Conservation (phyloP, 305 asterid species). For the Striga hermonthica region DNA sequence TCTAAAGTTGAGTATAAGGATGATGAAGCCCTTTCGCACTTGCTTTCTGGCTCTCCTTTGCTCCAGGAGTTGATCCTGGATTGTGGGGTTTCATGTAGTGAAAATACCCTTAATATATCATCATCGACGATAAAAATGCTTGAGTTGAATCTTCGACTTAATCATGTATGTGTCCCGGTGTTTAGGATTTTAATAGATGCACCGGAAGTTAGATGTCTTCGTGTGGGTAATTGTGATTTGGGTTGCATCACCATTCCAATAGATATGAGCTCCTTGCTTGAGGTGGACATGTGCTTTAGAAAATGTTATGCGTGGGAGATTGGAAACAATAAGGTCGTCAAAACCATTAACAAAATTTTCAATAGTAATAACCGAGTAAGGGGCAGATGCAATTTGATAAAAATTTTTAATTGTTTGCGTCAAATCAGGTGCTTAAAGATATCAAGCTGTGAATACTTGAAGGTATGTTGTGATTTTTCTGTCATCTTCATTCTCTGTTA, state of each 20-base stretch:
- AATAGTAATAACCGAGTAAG: too few species aligned
- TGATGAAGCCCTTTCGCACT: not conserved
- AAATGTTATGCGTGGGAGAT: not conserved
- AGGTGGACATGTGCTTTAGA: constrained; percentile 12
- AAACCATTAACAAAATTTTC: too few species aligned
- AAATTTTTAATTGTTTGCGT: not conserved
- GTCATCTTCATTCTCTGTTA: too few species aligned
- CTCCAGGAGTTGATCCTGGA: constrained; percentile 17
- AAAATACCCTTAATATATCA: not conserved
- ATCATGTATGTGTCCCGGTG: not conserved
- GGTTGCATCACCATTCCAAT: not conserved
- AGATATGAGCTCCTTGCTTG: constrained; percentile 4
- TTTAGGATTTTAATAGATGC: not conserved
- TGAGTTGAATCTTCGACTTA: not conserved
- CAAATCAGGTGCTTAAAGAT: too few species aligned
- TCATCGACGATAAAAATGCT: constrained; percentile 9
- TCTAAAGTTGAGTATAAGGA: not conserved
- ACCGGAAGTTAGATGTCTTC: constrained; percentile 12
- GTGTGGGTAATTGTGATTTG: not conserved
- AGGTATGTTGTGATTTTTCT: too few species aligned
- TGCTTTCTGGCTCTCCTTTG: constrained; percentile 3
- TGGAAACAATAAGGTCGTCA: not conserved
- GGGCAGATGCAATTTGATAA: not conserved
- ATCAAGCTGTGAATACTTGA: too few species aligned
- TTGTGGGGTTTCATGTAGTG: not conserved